Base-by-base conservation (phyloP, 129 eudicot species). In the Flaveria bidentis region DNA sequence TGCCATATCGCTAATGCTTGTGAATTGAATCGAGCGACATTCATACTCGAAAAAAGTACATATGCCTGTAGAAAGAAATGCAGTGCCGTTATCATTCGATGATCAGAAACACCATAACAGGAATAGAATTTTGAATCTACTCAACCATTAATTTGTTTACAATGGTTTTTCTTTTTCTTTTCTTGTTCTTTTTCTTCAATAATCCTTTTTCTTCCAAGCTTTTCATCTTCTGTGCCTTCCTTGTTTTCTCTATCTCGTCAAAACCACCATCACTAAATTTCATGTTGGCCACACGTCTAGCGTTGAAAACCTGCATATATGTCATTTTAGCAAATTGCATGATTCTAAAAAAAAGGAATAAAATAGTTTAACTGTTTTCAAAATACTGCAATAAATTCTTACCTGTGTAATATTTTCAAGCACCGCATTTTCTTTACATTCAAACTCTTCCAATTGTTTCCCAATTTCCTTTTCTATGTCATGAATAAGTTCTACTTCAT, bases 261-360 rank as follows among this genome's bases (percentile, higher is more conserved):
- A 87, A 92, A 14, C 97, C 97, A 55, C 88, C 96, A 78, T 92
- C 97, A 80, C 78, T 56, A 82, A 88, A 81, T 78, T 83, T 90
- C 92, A 84, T 90, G 20, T 78, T 85, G 6, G 89, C 96, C 58
- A 84, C 96, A 12, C 96, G 88, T 56, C 68, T 90, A 2, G 94
- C 98, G 65, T 92, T 85, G 76, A 84, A 92, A 33, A 89, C 96
- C 97, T 92, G 81, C 39, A 66, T 28, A 28, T 3, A 1, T 6
- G 50, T 2, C 8, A 13, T 46, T 30, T 69, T 22, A 78, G 60
- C 16, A 7, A 16, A 25, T 67, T 4, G 26, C 1, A 51, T 50
- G 12, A 33, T 62, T 28, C 20, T 33, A 12, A 4, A 55, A 58
- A 1, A 56, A 3, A 53, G 17, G 0, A 51, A 52, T 4, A 30